Percentiles rank a stretch among this genome's conserved stretches.
Evolutionary conservation across 106 monocot species (phyloP).

Genomic region (Apostasia ramifera): DNA sequence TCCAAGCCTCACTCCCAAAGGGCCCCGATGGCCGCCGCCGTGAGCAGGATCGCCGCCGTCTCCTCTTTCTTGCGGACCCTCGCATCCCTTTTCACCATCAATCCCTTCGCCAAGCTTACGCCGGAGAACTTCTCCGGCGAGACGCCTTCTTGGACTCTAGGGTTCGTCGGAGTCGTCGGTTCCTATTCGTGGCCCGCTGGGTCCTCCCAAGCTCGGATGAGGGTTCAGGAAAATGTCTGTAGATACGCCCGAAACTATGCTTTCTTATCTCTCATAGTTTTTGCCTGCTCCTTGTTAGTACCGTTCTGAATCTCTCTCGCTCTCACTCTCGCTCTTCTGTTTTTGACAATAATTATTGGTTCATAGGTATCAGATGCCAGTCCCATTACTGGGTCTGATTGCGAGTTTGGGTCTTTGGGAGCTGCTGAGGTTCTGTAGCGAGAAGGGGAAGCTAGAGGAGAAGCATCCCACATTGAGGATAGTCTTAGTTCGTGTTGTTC

Average conservation of each 20-base stretch:
- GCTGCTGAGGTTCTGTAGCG: conserved; percentile 39
- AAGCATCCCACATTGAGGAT: conserved; percentile 32
- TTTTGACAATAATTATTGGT: neutral
- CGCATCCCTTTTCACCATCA: conserved; percentile 50
- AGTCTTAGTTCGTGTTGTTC: conserved; percentile 29
- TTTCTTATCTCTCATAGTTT: conserved; percentile 40
- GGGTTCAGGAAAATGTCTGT: conserved; percentile 88
- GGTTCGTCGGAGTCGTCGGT: conserved; percentile 38
- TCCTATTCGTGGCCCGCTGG: conserved; percentile 73
- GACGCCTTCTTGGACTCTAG: conserved; percentile 71
- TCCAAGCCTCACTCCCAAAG: neutral
- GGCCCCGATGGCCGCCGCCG: conserved; percentile 7
- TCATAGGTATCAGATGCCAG: conserved; percentile 78
- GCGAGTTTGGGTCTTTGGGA: conserved; percentile 68
- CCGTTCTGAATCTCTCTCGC: neutral
- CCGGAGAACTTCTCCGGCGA: conserved; percentile 38
- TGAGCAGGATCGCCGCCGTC: neutral
- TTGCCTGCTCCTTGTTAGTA: conserved; percentile 73
- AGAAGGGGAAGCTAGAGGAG: conserved; percentile 46
- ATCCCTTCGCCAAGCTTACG: conserved; percentile 74
- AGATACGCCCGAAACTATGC: conserved; percentile 73
- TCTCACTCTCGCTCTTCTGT: neutral
- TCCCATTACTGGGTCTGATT: conserved; percentile 55
- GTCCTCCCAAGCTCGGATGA: conserved; percentile 61
- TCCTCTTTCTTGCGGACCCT: conserved; percentile 35